phyloP scores from a whole-genome alignment of 352 stramenopile genomes.

The Phytophthora citrophthora region DNA sequence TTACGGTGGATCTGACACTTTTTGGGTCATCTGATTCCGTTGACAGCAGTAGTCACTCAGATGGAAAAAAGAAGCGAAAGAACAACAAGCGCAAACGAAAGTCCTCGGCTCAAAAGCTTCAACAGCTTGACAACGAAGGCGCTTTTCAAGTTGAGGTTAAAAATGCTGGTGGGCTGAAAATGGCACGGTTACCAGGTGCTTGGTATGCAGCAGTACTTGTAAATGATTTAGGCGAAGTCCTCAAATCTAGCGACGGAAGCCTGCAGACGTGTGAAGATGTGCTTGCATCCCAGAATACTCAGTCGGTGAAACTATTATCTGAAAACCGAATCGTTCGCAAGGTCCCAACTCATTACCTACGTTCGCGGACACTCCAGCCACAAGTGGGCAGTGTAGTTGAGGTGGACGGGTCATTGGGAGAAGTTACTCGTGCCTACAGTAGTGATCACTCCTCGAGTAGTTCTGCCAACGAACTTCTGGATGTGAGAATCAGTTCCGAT shows the following conservation, averaged over 20 bases:
- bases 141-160: conserved; percentile 59
- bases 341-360: conserved; percentile 50
- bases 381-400: conserved; percentile 80
- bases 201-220: conserved; percentile 69
- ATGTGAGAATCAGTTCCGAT: conserved; percentile 58
- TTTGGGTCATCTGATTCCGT: conserved; percentile 47
- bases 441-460: conserved; percentile 18
- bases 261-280: conserved; percentile 25
- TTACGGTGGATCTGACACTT: conserved; percentile 51
- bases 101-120: conserved; percentile 26
- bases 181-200: conserved; percentile 51
- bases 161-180: conserved; percentile 41
- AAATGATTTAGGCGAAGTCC: conserved; percentile 17
- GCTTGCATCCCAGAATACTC: conserved; percentile 20
- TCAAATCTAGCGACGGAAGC: conserved; percentile 14
- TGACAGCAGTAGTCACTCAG: conserved; percentile 5
- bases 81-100: conserved; percentile 68
- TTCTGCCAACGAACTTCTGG: conserved; percentile 32
- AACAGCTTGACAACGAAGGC: conserved; percentile 20
- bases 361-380: conserved; percentile 38
- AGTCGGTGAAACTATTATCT: conserved; percentile 54
- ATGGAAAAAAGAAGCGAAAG: conserved; percentile 68
- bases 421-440: conserved; percentile 60
- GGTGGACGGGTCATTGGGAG: conserved; percentile 64
- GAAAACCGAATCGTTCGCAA: conserved; percentile 51